A percentile compares a stretch with the other conserved stretches of the same genome.
These are phyloP conservation scores for Pisolithus thermaeus DNA, from an alignment of 1,284 basidiomycete species.

Conservation along the genomic window DNA sequence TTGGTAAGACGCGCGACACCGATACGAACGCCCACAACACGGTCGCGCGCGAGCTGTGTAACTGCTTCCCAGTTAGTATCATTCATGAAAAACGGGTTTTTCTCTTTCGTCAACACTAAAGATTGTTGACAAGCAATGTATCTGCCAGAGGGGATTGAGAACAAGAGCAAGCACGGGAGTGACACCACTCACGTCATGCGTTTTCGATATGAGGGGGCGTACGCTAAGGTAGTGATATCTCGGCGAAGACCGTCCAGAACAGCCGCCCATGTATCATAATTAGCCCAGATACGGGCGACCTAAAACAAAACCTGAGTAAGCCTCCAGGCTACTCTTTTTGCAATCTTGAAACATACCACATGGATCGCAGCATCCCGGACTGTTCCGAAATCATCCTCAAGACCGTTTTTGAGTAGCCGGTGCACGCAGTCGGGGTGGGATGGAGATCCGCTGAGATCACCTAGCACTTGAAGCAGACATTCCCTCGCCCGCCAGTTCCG, in stretches of 20 bases:
- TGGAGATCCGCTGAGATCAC: slow-evolving; percentile 31
- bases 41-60: slow-evolving; percentile 55
- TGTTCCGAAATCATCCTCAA: slow-evolving; percentile 78
- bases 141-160: slow-evolving; percentile 24
- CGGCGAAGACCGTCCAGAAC: slow-evolving; percentile 38
- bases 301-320: slow-evolving; percentile 7
- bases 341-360: slow-evolving; percentile 44
- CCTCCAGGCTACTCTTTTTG: slow-evolving; percentile 7
- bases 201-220: slow-evolving; percentile 54
- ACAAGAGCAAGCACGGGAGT: slow-evolving; percentile 8
- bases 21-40: slow-evolving; percentile 85
- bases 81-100: slow-evolving; percentile 43
- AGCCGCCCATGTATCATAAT: slow-evolving; percentile 16
- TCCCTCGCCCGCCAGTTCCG: slow-evolving; percentile 86
- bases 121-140: slow-evolving; percentile 72
- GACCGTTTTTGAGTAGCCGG: slow-evolving; percentile 54
- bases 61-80: slow-evolving; percentile 52
- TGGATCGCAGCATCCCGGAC: slow-evolving; percentile 76
- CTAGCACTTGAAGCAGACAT: slow-evolving; percentile 54
- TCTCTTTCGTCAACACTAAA: slow-evolving; percentile 40
- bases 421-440: slow-evolving; percentile 28
- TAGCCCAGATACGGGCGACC: slow-evolving; percentile 21
- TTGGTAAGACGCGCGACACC: slow-evolving; percentile 70
- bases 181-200: slow-evolving; percentile 63
- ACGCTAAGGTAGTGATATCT: slow-evolving; percentile 52